Percentiles rank a stretch among this genome's conserved stretches.
phyloP scores from a whole-genome alignment of 2,329 filamentous ascomycete species.

The Chaetomium olivaceum region DNA sequence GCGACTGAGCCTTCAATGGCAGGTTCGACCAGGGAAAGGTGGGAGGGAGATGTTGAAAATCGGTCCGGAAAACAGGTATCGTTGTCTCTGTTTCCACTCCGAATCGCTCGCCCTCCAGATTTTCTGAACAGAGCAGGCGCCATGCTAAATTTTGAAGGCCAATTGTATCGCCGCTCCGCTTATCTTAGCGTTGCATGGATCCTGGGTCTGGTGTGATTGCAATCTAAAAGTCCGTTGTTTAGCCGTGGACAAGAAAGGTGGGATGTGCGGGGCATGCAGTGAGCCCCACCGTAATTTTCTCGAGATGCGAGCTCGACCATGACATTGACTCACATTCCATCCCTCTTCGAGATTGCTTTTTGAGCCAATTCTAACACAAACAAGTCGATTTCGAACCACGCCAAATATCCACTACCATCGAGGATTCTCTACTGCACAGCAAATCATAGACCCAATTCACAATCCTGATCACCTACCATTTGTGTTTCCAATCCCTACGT shows the following conservation, averaged over 20 bases:
- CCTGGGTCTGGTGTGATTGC: too few relatives aligned
- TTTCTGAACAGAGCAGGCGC: constrained; percentile 25
- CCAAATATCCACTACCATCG: background rate
- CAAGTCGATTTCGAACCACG: background rate
- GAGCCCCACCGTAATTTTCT: constrained; percentile 29
- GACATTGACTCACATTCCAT: constrained; percentile 24
- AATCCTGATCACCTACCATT: background rate
- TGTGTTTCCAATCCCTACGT: background rate
- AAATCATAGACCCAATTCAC: background rate
- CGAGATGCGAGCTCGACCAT: constrained; percentile 16
- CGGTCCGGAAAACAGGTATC: background rate
- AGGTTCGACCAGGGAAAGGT: background rate
- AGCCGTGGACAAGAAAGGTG: background rate
- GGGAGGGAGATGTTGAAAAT: background rate
- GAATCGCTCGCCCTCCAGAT: constrained; percentile 23
- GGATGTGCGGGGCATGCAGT: constrained; percentile 25
- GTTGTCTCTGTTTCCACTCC: background rate
- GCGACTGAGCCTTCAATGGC: background rate
- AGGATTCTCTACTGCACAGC: background rate
- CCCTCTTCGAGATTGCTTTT: background rate
- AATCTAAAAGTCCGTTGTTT: background rate
- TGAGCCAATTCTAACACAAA: background rate
- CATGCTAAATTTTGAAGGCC: constrained; percentile 32
- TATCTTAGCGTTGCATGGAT: constrained; percentile 17
- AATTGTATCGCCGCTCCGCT: constrained; percentile 31